Evolutionary conservation across 2,329 filamentous ascomycete species (phyloP).

Genomic region (Cephalotrichum gorgonifer): DNA sequence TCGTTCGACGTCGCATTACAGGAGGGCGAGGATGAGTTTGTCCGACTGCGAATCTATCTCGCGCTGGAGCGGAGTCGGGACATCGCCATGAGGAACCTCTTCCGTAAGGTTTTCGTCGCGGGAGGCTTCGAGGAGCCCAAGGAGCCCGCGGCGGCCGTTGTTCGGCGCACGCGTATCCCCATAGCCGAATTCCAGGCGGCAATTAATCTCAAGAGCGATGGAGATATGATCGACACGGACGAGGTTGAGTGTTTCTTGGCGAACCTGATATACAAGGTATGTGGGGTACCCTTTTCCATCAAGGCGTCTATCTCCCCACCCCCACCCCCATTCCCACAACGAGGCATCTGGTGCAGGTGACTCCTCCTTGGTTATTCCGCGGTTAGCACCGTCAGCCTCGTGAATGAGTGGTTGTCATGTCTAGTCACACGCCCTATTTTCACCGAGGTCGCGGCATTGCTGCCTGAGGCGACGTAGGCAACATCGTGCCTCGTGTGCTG

Average conservation of each 20-base stretch:
- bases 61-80: slow-evolving; percentile 88
- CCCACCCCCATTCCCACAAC: not conserved
- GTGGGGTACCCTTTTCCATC: slow-evolving; percentile 8
- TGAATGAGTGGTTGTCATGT: slow-evolving; percentile 1
- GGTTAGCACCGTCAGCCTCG: not conserved
- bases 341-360: not conserved
- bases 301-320: not conserved
- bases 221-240: slow-evolving; percentile 65
- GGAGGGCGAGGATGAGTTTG: slow-evolving; percentile 81
- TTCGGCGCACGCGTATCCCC: slow-evolving; percentile 68
- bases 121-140: slow-evolving; percentile 74
- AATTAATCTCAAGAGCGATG: slow-evolving; percentile 60
- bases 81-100: slow-evolving; percentile 80
- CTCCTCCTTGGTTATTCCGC: not conserved
- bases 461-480: not conserved
- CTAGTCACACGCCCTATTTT: not conserved
- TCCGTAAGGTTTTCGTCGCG: slow-evolving; percentile 81
- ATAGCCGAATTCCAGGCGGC: slow-evolving; percentile 79
- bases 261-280: slow-evolving; percentile 97
- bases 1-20: slow-evolving; percentile 76
- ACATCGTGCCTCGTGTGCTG: not conserved
- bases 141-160: slow-evolving; percentile 52
- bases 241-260: slow-evolving; percentile 93
- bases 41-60: slow-evolving; percentile 86
- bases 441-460: not conserved